Base-by-base conservation (phyloP, 129 eudicot species). In the Tagetes patula region DNA sequence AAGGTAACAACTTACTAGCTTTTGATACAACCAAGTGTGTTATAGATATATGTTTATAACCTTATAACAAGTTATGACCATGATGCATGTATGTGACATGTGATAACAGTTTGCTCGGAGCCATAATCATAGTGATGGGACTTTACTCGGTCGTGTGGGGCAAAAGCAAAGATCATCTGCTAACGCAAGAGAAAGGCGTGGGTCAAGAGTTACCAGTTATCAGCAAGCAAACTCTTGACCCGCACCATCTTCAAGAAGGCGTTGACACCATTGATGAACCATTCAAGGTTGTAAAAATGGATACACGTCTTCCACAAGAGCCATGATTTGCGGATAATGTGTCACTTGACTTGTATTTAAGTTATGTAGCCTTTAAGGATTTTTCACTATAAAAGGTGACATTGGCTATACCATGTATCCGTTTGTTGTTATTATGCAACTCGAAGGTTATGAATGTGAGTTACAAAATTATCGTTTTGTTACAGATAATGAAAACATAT, bases 81-180 rank as follows among this genome's bases (percentile, higher is more conserved):
- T n/a, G 10, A 56, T 14, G 33, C 59, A 58, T 49, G 33, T 72
- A 58, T 49, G 36, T 61, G 59, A 63, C 49, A 62, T 72, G 33
- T 58, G 54, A 46, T 53, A 32, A 38, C 96, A 94, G 98, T 77
- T 69, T 94, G 70, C 65, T 94, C 58, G 98, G 98, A 75, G 96
- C 97, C 47, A 33, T 80, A 11, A 83, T 90, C 64, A 90, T 90
- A 67, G 97, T 90, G 43, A 41, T 85, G 54, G 99, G 99, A 9
- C 96, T 94, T 43, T 90, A 94, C 84, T 82, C 91, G 0, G 99
- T 94, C 60, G 96, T 90, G 49, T 90, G 98, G 98, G 98, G 98
- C 1, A 94, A 94, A 82, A 83, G 93, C 83, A 94, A 88, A 72
- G 97, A 94, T 69, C 75, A 82, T 56, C 78, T 69, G 1, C 34